Evolutionary conservation across 73 alveolate genomes (phyloP).

Genomic region (Halteria grandinella): DNA sequence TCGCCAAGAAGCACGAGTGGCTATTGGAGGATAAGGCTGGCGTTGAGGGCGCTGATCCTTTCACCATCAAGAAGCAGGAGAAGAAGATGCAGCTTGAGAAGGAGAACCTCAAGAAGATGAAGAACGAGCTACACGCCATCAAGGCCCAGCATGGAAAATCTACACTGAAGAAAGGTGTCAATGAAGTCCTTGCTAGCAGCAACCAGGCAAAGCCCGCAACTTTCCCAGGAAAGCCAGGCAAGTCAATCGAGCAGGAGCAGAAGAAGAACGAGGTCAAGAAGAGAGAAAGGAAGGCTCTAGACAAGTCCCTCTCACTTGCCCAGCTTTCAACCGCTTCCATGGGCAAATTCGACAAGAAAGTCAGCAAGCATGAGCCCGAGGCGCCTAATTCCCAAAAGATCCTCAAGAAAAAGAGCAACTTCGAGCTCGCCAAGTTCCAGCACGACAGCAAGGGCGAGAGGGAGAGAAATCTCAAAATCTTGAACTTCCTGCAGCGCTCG

Average conservation of each 20-base stretch:
- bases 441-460: conserved; percentile 45
- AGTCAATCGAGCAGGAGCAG: not conserved
- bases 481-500: conserved; percentile 20
- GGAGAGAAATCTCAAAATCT: conserved; percentile 58
- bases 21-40: conserved; percentile 80
- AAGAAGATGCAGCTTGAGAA: conserved; percentile 68
- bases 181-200: not conserved
- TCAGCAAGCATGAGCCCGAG: conserved; percentile 68
- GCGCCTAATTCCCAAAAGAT: conserved; percentile 47
- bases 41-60: conserved; percentile 72
- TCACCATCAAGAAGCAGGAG: conserved; percentile 67
- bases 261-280: conserved; percentile 37
- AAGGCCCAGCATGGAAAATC: conserved; percentile 45
- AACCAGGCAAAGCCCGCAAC: not conserved
- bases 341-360: conserved; percentile 76
- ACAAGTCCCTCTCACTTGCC: conserved; percentile 63
- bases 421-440: conserved; percentile 33
- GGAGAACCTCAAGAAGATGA: conserved; percentile 72
- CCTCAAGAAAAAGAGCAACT: conserved; percentile 53
- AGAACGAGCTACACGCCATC: conserved; percentile 70
- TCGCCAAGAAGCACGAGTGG: conserved; percentile 78
- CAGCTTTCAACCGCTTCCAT: conserved; percentile 72
- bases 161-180: conserved; percentile 6
- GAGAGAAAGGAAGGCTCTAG: conserved; percentile 60
- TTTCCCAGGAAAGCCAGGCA: not conserved